Evolutionary conservation across 352 stramenopile species (phyloP), one percentile per base, ranked within the genome.

Genomic region (Globisporangium rhizosaccharum): DNA sequence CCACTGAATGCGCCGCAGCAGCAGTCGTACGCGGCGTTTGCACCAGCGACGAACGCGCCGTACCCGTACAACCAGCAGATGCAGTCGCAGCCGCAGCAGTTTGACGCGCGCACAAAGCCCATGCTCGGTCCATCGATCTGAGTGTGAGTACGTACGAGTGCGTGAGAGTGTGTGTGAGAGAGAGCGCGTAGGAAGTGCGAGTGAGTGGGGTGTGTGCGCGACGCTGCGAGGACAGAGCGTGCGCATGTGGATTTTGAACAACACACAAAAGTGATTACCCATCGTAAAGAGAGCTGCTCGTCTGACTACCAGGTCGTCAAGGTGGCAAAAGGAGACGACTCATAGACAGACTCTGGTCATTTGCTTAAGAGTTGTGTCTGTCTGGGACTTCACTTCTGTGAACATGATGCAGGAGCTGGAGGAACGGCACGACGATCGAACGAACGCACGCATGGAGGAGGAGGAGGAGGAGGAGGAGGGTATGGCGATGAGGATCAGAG

Each of bases 1-100:
- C 68, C 72, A 50, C 62, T 83, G 39, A 78, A 80, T 48, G 64
- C 65, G 37, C 67, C 75, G 51, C 28, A 33, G 28, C 70, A 67
- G 46, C 60, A 66, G 39, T 62, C 57, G 23, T 79, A 75, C 46
- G 45, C 15, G 17, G 46, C 41, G 46, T 39, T 61, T 28, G 53
- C 53, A 9, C 39, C 54, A 3, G 26, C 41, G 15, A 45, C 44
- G 17, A 59, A 56, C 37, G 51, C 33, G 18, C 52, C 52, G 52
- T 64, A 64, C 39, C 44, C 44, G 23, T 55, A 56, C 52, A 56
- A 39, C 25, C 39, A 53, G 33, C 53, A 63, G 50, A 0, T 9
- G 20, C 37, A 55, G 41, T 25, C 47, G 33, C 53, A 63, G 50
- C 2, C 15, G 20, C 37, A 55, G 41, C 41, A 46, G 15, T 20